phyloP scores from a whole-genome alignment of 1,284 basidiomycete genomes.

The Cryptococcus neoformans region DNA sequence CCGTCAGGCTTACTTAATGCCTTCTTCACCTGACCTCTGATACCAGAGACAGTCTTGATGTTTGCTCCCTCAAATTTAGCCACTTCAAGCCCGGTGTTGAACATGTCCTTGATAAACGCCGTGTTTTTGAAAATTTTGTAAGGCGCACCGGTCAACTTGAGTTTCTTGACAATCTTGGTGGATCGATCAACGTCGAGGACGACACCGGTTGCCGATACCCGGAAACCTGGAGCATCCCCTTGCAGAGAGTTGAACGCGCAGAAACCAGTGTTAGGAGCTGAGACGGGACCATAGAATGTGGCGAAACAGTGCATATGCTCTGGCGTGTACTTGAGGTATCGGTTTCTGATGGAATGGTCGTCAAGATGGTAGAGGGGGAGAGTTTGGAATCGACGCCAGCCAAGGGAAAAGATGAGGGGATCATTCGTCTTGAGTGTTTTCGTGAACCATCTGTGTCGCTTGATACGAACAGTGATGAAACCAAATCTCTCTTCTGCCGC shows the following conservation, averaged over 20 bases:
- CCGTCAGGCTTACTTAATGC: slow-evolving; percentile 92
- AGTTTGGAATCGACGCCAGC: slow-evolving; percentile 95
- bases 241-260: slow-evolving; percentile 91
- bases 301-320: slow-evolving; percentile 99
- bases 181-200: slow-evolving; percentile 90
- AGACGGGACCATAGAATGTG: slow-evolving; percentile 90
- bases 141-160: slow-evolving; percentile 92
- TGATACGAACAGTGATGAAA: slow-evolving; percentile 91
- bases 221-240: slow-evolving; percentile 68
- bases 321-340: slow-evolving; percentile 99
- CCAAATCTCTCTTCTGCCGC: slow-evolving; percentile 89
- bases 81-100: slow-evolving; percentile 85
- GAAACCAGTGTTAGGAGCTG: slow-evolving; percentile 93
- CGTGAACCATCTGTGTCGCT: slow-evolving; percentile 92
- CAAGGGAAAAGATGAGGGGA: slow-evolving; percentile 90
- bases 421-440: slow-evolving; percentile 96
- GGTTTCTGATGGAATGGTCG: slow-evolving; percentile 95
- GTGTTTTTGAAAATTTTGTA: slow-evolving; percentile 99
- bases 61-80: slow-evolving; percentile 98
- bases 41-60: slow-evolving; percentile 91
- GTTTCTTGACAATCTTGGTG: slow-evolving; percentile 95
- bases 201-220: slow-evolving; percentile 90
- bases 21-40: slow-evolving; percentile 96
- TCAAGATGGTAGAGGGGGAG: slow-evolving; percentile 95
- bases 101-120: slow-evolving; percentile 98